Evolutionary conservation across 164 flowering plant species (phyloP).

Genomic region (Aristolochia fimbriata): DNA sequence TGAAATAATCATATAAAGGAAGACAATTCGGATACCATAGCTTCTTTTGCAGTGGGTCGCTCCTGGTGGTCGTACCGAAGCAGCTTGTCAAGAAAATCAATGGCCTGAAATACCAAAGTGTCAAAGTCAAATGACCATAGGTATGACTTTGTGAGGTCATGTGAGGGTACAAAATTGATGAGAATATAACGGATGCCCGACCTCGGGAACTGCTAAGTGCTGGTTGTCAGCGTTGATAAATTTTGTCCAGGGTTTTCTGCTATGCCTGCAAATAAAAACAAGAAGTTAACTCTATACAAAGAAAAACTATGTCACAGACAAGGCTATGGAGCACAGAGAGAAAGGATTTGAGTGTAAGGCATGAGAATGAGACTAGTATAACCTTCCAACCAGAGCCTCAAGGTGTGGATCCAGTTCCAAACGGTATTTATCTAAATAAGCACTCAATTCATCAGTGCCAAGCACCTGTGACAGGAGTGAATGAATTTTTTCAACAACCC

Average conservation of each 20-base stretch:
- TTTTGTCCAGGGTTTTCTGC: constrained; percentile 81
- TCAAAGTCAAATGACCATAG: no score
- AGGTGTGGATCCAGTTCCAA: constrained; percentile 88
- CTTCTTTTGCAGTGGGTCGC: constrained; percentile 97
- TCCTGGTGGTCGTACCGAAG: constrained; percentile 98
- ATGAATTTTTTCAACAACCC: no score
- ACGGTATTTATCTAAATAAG: constrained; percentile 74
- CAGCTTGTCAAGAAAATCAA: constrained; percentile 90
- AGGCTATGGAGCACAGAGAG: no score
- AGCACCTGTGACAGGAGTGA: constrained; percentile 41
- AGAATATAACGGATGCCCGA: constrained; percentile 7
- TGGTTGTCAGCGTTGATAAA: constrained; percentile 78
- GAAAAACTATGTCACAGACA: neutral
- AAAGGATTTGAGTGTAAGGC: no score
- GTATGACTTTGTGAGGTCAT: no score
- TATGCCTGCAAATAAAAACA: constrained; percentile 48
- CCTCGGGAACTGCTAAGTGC: constrained; percentile 95
- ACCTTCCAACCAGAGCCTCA: constrained; percentile 94
- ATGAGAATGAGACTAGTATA: neutral
- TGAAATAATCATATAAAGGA: neutral
- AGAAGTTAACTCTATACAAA: neutral
- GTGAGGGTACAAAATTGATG: no score
- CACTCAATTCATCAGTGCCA: constrained; percentile 84
- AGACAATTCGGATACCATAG: constrained; percentile 50
- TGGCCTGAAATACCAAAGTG: constrained; percentile 34